Evolutionary conservation across 805 yeast genomes (phyloP).

Genomic region (Yamadazyma laniorum): DNA sequence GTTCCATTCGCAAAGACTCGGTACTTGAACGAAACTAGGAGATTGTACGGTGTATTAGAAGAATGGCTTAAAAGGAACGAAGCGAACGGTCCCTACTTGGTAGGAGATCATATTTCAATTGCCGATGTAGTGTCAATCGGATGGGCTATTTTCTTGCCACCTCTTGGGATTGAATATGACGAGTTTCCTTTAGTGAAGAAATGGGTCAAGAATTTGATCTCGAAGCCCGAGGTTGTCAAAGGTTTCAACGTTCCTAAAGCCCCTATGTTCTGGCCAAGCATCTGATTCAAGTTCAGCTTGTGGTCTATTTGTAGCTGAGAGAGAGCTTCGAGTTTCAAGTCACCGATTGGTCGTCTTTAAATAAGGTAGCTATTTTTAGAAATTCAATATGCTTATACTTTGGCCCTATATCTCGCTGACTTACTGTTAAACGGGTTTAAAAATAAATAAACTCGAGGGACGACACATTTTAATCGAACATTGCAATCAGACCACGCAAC

Average conservation of each 20-base stretch:
- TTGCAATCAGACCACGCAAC: too few relatives aligned
- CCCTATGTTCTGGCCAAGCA: constrained; percentile 7
- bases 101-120: constrained; percentile 56
- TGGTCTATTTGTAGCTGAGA: too few relatives aligned
- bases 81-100: constrained; percentile 49
- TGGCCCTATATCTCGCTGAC: too few relatives aligned
- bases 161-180: constrained; percentile 28
- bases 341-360: too few relatives aligned
- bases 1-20: constrained; percentile 54
- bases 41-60: constrained; percentile 56
- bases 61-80: constrained; percentile 46
- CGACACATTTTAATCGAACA: too few relatives aligned
- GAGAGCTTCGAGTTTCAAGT: too few relatives aligned
- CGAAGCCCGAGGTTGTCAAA: constrained; percentile 31
- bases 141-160: constrained; percentile 34
- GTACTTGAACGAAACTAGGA: constrained; percentile 48
- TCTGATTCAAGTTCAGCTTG: too few relatives aligned
- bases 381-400: too few relatives aligned
- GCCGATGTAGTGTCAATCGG: constrained; percentile 55
- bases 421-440: too few relatives aligned
- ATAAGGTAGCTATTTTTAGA: too few relatives aligned
- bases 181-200: constrained; percentile 39
- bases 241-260: constrained; percentile 22
- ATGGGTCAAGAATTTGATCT: constrained; percentile 39
- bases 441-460: too few relatives aligned